Evolutionary conservation across 345 rosid genomes (phyloP).

Genomic region (Syzygium aromaticum): DNA sequence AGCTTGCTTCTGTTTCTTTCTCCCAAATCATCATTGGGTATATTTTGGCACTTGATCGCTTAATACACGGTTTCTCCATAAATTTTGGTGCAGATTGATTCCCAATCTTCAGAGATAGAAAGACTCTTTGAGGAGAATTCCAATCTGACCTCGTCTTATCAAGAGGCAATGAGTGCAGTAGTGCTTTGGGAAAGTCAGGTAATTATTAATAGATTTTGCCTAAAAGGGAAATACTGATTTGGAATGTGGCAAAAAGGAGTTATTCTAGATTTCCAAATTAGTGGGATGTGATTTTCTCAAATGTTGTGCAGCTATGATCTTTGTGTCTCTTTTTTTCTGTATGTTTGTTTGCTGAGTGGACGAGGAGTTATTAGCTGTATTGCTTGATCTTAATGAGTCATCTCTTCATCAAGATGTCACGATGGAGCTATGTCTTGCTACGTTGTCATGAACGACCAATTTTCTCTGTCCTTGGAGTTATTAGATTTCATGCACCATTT

Average conservation of each 20-base stretch:
- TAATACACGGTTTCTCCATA: neutral
- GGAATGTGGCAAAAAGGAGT: neutral
- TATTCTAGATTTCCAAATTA: neutral
- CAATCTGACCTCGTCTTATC: slow-evolving; percentile 49
- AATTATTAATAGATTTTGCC: slow-evolving; percentile 1
- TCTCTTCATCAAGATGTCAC: neutral
- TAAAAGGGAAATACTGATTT: neutral
- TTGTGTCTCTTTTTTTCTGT: neutral
- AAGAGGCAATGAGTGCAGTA: slow-evolving; percentile 56
- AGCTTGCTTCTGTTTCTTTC: slow-evolving; percentile 1
- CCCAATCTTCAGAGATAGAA: slow-evolving; percentile 95
- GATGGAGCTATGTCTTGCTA: neutral
- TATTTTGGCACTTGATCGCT: neutral
- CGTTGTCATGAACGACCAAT: neutral
- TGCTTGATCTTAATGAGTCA: neutral
- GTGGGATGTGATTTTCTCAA: neutral
- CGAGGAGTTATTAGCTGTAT: neutral
- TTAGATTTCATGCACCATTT: neutral
- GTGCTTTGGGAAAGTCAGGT: slow-evolving; percentile 82
- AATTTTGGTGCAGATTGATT: slow-evolving; percentile 60
- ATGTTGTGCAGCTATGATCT: neutral
- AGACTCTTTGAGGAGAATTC: slow-evolving; percentile 88
- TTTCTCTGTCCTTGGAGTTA: neutral
- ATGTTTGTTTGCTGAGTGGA: neutral
- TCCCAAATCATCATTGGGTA: neutral